Base-by-base conservation (phyloP, 345 rosid species). In the Acer saccharum region DNA sequence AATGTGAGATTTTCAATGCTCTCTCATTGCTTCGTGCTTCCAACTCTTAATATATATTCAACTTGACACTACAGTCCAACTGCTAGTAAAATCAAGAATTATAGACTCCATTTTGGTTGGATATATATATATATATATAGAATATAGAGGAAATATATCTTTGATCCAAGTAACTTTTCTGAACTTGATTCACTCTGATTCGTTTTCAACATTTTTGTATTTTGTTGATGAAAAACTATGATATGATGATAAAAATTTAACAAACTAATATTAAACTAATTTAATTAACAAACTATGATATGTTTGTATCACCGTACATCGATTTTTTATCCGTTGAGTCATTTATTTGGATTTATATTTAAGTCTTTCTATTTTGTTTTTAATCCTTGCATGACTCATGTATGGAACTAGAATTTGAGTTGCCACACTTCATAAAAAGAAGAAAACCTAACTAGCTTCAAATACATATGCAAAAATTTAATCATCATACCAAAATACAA, bases 1-100 rank as follows among this genome's bases (percentile, higher is more conserved):
- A 18, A 70, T 25, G 46, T 69, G 39, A 43, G 78, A 61, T 35
- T 77, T 71, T 66, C 76, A 69, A 71, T 71, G 69, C 75, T 65
- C 74, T 73, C 35, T 61, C 13, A 3, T 43, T n/a, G 17, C 66
- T 76, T 39, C 41, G 3, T 58, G 69, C 69, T 77, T 62, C 68
- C n/a, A 23, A 44, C 12, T 23, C 55, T 35, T 21, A 41, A 2
- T 35, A 18, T 75, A 14, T 41, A 29, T 76, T 39, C 41, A 52
- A 14, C 8, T 35, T 54, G 71, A 76, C 27, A 54, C 71, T 48
- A 75, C 52, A 52, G 29, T 75, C 72, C 78, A 54, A 76, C n/a
- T 39, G 29, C 43, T 29, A 65, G 43, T 20, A 75, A 29, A 27
- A 54, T 48, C 20, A 29, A n/a, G 10, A 41, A 5, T 10, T 43